phyloP scores from a whole-genome alignment of 257 asterid species.

The Verbascum thapsus region DNA sequence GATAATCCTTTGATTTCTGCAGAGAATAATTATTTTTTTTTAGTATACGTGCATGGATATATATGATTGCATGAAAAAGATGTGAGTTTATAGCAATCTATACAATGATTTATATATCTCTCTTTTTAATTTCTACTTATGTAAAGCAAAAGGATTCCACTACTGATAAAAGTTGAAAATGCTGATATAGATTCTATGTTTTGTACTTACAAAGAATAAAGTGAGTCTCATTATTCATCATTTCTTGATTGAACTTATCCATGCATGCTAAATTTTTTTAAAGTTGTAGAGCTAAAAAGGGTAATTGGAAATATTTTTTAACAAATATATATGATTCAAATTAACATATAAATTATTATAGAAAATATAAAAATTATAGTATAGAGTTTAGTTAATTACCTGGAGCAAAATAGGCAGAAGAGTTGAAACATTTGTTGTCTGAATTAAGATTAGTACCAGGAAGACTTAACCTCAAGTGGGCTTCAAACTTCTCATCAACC shows the following conservation, averaged over 20 bases:
- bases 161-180: slow-evolving; percentile 23
- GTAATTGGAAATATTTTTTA: too few species aligned
- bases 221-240: slow-evolving; percentile 10
- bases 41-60: slow-evolving; percentile 42
- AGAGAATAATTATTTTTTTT: slow-evolving; percentile 8
- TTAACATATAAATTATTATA: not conserved
- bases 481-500: slow-evolving; percentile 56
- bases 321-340: too few species aligned
- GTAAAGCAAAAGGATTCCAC: slow-evolving; percentile 20
- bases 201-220: slow-evolving; percentile 32
- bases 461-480: slow-evolving; percentile 48
- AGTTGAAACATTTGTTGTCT: slow-evolving; percentile 40
- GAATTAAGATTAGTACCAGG: slow-evolving; percentile 28
- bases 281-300: too few species aligned
- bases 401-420: slow-evolving; percentile 57
- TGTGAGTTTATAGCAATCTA: not conserved
- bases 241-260: slow-evolving; percentile 23
- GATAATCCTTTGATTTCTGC: slow-evolving; percentile 49
- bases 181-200: not conserved
- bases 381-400: slow-evolving; percentile 40
- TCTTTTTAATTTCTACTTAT: slow-evolving; percentile 2
- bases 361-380: not conserved
- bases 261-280: not conserved
- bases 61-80: slow-evolving; percentile 31
- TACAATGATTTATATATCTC: slow-evolving; percentile 27